Base-by-base conservation (phyloP, 371 early-diverging fungal species). In the Rhizopus arrhizus region DNA sequence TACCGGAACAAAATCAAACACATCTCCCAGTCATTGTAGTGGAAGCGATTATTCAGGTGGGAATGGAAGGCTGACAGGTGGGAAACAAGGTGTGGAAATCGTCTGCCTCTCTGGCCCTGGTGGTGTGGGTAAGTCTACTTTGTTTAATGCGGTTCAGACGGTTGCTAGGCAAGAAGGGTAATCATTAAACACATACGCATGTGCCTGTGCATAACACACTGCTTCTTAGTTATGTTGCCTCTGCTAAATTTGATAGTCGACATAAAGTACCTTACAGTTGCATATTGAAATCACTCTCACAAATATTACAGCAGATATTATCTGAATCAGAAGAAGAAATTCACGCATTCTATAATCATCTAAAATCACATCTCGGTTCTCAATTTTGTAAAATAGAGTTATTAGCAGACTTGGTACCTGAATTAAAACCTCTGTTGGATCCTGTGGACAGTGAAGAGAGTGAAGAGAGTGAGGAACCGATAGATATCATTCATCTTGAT, bases 51-150 rank as follows among this genome's bases (percentile, higher is more conserved):
- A 55, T 1, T 72, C 76, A 0, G 70, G 66, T 32, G 50, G 52
- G 5, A 51, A 55, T 50, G 61, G 67, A 10, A 36, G 63, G 33
- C 15, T 35, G 3, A n/a, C 38, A 4, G 28, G 32, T 2, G 22
- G n/a, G 33, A 75, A 68, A 40, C 64, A 54, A 41, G 62, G 66
- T 12, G 66, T 74, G 2, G 66, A 66, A 10, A 67, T 79, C n/a
- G 58, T 76, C 12, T 62, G 64, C 28, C 41, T 76, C 4, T 65
- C 67, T 46, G 80, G 80, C 0, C 74, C 80, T 38, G 77, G 74
- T 49, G 80, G 80, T 41, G 70, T 69, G 22, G 80, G 80, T 35
- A 78, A 78, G 61, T 78, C 78, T 0, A 73, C 78, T 7, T 33
- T 78, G 29, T 68, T 76, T 34, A 69, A 66, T 53, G 70, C 72